A percentile compares a stretch with the other conserved stretches of the same genome.
Evolutionary conservation across 495 filamentous ascomycete genomes (phyloP).

Genomic region (Aspergillus kassunensis): DNA sequence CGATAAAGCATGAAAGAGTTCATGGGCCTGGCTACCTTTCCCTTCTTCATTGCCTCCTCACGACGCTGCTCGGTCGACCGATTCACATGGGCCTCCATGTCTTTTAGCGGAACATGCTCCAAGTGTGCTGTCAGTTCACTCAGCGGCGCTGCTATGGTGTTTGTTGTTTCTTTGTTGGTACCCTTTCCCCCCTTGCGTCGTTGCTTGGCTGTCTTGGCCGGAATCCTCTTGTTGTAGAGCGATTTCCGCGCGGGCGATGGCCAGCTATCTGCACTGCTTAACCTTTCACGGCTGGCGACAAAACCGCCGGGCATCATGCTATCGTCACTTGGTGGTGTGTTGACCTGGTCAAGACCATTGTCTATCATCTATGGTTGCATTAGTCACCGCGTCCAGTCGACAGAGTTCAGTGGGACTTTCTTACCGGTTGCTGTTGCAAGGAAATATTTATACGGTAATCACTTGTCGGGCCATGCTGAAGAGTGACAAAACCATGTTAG

Average conservation of each 20-base stretch:
- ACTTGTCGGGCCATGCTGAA: constrained; percentile 12
- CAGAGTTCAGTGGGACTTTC: too few relatives aligned
- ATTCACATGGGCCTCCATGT: constrained; percentile 83
- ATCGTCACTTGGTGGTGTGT: constrained; percentile 30
- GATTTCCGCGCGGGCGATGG: constrained; percentile 9
- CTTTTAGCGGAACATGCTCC: constrained; percentile 58
- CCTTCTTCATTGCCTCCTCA: constrained; percentile 67
- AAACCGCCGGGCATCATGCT: constrained; percentile 7
- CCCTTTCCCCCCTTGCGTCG: constrained; percentile 11
- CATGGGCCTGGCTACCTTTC: constrained; percentile 88
- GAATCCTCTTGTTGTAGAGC: constrained; percentile 1
- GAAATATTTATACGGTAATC: constrained; percentile 18
- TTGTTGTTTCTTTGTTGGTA: constrained; percentile 1
- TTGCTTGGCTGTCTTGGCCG: constrained; percentile 1
- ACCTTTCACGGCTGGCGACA: not conserved
- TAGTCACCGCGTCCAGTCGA: not conserved
- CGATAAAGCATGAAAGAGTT: constrained; percentile 99
- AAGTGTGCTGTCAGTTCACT: constrained; percentile 72
- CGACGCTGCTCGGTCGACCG: constrained; percentile 61
- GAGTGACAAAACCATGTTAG: constrained; percentile 11
- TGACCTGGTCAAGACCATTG: constrained; percentile 18
- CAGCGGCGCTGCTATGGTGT: constrained; percentile 50
- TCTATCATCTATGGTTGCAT: constrained; percentile 9
- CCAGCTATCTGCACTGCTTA: constrained; percentile 5
- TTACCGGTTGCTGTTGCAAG: constrained; percentile 21